phyloP scores from a whole-genome alignment of 2,329 filamentous ascomycete species.

The Trichoderma sp. region DNA sequence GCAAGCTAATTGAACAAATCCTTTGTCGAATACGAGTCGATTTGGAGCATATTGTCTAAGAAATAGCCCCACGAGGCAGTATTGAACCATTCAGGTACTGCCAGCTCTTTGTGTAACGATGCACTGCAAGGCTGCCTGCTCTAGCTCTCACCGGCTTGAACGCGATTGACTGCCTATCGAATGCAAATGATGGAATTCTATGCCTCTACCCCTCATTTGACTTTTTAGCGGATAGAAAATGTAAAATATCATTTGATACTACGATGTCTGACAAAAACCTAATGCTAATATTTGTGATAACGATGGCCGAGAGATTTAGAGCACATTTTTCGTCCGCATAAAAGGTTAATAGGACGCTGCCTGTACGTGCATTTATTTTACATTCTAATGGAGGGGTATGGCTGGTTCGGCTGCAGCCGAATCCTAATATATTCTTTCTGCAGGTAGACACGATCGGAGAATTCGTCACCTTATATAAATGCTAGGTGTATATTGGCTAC shows the following conservation, averaged over 20 bases:
- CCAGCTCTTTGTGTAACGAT: background rate
- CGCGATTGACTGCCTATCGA: background rate
- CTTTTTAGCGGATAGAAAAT: background rate
- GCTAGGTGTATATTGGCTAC: background rate
- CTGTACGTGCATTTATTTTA: background rate
- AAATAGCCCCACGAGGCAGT: background rate
- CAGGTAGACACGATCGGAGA: background rate
- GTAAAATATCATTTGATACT: background rate
- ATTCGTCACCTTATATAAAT: background rate
- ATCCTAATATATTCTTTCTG: background rate
- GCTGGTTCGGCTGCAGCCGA: background rate
- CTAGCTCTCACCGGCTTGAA: background rate
- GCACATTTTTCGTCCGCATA: background rate
- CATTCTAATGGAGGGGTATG: background rate
- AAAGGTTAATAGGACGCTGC: background rate
- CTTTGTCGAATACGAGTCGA: background rate
- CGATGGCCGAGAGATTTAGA: background rate
- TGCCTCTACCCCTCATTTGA: background rate
- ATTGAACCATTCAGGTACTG: background rate
- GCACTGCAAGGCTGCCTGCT: background rate
- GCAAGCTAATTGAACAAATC: background rate
- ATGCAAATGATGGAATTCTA: background rate
- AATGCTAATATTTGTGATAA: background rate
- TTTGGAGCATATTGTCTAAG: background rate
- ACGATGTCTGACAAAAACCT: background rate